Base-by-base conservation (phyloP, 2,329 filamentous ascomycete genomes). In the Colletotrichum lupini region DNA sequence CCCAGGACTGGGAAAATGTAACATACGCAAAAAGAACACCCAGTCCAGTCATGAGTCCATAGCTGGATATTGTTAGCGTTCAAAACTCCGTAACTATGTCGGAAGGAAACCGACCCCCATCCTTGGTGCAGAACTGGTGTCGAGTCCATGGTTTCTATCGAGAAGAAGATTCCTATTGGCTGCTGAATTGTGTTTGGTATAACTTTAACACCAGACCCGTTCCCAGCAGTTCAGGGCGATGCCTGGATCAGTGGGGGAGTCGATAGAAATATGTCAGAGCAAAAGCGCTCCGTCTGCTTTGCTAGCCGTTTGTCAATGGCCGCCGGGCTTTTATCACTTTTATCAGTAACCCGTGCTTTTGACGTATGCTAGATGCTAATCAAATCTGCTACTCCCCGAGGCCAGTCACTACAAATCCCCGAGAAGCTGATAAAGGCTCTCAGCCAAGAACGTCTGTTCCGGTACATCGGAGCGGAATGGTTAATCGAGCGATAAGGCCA, bases 11-110 rank as follows among this genome's bases (percentile, higher is more conserved):
- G 6, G 7, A 16, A n/a, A 9, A 7, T 5, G 14, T 5, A 32
- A 7, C 67, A 22, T 42, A 74, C 72, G 74, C 73, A 4, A 75
- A 75, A 19, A 75, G 56, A 14, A 75, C 35, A 22, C 74, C 69
- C 1, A 75, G 60, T 8, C 74, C 74, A 22, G 75, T 68, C 58
- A 75, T 75, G 49, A 75, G 69, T 32, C 74, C 74, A 12, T 75
- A 75, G 59, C 74, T 75, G 2, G 3, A 4, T 5, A 2, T 2
- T 6, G n/a, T 67, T n/a, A 67, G 64, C 26, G 11, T 14, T 4
- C 4, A 4, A 11, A 16, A 4, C 3, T 4, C 16, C 28, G 6
- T 3, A 19, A 32, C 1, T 32, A 30, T 11, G 3, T 4, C 11
- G 52, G 5, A 24, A 11, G 8, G 26, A 24, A 6, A 49, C 73